A percentile compares a stretch with the other conserved stretches of the same genome.
Evolutionary conservation across 768 basidiomycete genomes (phyloP).

Genomic region (Mycena venus): DNA sequence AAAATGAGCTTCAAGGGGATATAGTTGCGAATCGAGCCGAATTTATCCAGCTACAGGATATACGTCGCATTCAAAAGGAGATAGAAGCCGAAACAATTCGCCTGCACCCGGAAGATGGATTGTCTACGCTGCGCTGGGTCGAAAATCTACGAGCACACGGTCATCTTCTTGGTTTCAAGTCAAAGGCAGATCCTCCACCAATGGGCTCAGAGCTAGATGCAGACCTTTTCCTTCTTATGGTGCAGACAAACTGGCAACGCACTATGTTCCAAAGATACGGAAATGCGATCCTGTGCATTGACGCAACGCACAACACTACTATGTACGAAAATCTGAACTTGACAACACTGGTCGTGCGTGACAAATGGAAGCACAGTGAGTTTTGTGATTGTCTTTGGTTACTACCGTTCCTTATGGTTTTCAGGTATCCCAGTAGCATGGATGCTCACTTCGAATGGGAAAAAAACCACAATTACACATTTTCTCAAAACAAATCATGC

Average conservation of each 20-base stretch:
- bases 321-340: too few relatives aligned
- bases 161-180: not conserved
- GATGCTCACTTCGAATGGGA: not conserved
- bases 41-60: not conserved
- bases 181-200: not conserved
- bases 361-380: not conserved
- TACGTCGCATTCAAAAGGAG: not conserved
- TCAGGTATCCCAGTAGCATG: not conserved
- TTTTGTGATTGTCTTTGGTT: too few relatives aligned
- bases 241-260: not conserved
- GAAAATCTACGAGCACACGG: not conserved
- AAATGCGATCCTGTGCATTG: too few relatives aligned
- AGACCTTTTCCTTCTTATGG: not conserved
- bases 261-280: too few relatives aligned
- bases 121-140: not conserved
- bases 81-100: not conserved
- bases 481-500: not conserved
- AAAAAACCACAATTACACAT: not conserved
- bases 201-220: not conserved
- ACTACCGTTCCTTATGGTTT: too few relatives aligned
- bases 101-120: not conserved
- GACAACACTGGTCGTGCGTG: not conserved
- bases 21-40: not conserved
- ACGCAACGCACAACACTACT: too few relatives aligned
- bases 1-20: too few relatives aligned